phyloP scores from a whole-genome alignment of 805 yeast species.

The Saccharomycopsis javanensis region DNA sequence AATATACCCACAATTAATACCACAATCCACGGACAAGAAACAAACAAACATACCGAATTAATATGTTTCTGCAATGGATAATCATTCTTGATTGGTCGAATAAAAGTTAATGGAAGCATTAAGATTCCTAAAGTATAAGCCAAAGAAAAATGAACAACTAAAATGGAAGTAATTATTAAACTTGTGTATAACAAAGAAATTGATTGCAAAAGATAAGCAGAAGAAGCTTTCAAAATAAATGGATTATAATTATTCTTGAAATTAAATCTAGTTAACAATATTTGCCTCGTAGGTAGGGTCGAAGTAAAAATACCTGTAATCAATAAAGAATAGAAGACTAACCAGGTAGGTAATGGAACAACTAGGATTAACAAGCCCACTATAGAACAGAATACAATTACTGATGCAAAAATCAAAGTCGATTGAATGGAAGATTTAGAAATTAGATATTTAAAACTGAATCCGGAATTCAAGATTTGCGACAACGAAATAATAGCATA shows the following conservation, averaged over 20 bases:
- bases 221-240: constrained; percentile 12
- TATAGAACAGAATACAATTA: constrained; percentile 20
- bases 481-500: constrained; percentile 63
- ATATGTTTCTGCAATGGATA: constrained; percentile 14
- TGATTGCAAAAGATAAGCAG: constrained; percentile 27
- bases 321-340: constrained; percentile 55
- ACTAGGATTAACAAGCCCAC: constrained; percentile 24
- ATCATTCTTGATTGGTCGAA: constrained; percentile 23
- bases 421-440: constrained; percentile 25
- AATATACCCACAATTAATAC: constrained; percentile 24
- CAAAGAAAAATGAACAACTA: constrained; percentile 78
- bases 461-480: constrained; percentile 37
- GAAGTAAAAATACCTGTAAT: constrained; percentile 58
- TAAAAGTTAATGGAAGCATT: constrained; percentile 67
- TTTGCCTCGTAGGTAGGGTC: constrained; percentile 15
- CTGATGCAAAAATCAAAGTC: constrained; percentile 25
- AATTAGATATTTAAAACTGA: constrained; percentile 23
- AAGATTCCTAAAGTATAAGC: constrained; percentile 61
- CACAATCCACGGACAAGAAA: constrained; percentile 28
- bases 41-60: constrained; percentile 22
- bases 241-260: constrained; percentile 11
- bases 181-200: constrained; percentile 53
- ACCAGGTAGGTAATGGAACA: constrained; percentile 29
- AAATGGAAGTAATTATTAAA: constrained; percentile 56
- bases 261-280: constrained; percentile 10